Evolutionary conservation across 441 rosid genomes (phyloP).

Genomic region (Arabidopsis lyrata): DNA sequence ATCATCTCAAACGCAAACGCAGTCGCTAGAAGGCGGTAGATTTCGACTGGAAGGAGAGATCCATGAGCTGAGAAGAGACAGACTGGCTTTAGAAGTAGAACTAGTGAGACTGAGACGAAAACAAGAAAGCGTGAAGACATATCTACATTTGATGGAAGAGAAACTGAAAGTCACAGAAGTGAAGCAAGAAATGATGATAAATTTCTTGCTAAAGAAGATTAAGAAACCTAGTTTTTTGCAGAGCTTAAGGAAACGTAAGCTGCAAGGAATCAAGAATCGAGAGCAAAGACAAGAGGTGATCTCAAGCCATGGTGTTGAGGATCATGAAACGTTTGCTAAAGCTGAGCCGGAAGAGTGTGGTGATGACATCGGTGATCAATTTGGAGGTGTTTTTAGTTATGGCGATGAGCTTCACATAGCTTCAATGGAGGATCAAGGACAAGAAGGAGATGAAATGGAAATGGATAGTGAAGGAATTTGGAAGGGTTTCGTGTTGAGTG

Average conservation of each 20-base stretch:
- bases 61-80: conserved; percentile 45
- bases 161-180: conserved; percentile 47
- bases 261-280: conserved; percentile 37
- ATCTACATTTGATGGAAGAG: conserved; percentile 50
- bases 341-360: conserved; percentile 25
- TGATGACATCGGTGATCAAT: conserved; percentile 28
- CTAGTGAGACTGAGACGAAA: conserved; percentile 48
- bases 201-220: conserved; percentile 49
- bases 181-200: conserved; percentile 53
- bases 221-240: conserved; percentile 39
- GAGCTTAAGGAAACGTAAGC: conserved; percentile 41
- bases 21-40: conserved; percentile 27
- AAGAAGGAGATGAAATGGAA: conserved; percentile 37
- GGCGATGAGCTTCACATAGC: conserved; percentile 44
- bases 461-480: conserved; percentile 51
- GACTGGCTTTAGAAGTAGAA: conserved; percentile 40
- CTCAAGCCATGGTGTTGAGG: conserved; percentile 24
- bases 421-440: conserved; percentile 38
- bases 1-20: conserved; percentile 25
- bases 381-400: conserved; percentile 63
- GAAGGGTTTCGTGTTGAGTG: conserved; percentile 62
- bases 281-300: conserved; percentile 24
- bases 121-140: conserved; percentile 43
- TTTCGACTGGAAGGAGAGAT: conserved; percentile 43
- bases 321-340: conserved; percentile 12